Base-by-base conservation (phyloP, 2,329 filamentous ascomycete species). In the Hymenoscyphus scutula region DNA sequence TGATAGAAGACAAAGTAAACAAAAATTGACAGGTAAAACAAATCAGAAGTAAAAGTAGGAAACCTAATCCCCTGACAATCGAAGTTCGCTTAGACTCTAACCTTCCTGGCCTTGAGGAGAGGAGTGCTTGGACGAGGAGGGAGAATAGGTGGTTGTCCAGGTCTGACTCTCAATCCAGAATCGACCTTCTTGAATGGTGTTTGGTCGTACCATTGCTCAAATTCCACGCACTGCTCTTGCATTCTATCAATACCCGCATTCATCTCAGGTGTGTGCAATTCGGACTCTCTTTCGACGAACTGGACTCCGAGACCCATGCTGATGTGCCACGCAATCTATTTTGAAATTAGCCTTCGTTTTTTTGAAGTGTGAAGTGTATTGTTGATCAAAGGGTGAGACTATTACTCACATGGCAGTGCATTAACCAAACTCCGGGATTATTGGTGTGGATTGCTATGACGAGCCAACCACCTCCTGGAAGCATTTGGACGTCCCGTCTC, bases 341-440 rank as follows among this genome's bases (percentile, higher is more conserved):
- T 27, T 25, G 48, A n/a, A 34, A 34, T 51, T 53, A 59, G 38
- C 25, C 11, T 23, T 10, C 11, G 7, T 53, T 25, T 6, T 3
- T 15, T 51, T 48, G 7, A 48, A 23, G 2, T 4, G 23, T 48
- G n/a, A 23, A 10, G n/a, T 25, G 41, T 7, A 34, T 34, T 10
- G 32, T n/a, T n/a, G 32, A 34, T 32, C 32, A 6, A 17, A 45
- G 15, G 6, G 11, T 19, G 15, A n/a, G 29, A 25, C 34, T 15
- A 34, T n/a, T 7, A 53, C 38, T 19, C 53, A 76, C 73, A 61
- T 61, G 60, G 41, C 60, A 61, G 53, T 61, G 60, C 54, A 61
- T 53, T 27, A 61, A 54, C 60, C 55, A 61, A 10, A 29, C 54
- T 1, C 60, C 60, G 5, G 60, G 60, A 19, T 61, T 61, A n/a